phyloP scores from a whole-genome alignment of 1,284 basidiomycete genomes.

The Ganoderma multipileum region DNA sequence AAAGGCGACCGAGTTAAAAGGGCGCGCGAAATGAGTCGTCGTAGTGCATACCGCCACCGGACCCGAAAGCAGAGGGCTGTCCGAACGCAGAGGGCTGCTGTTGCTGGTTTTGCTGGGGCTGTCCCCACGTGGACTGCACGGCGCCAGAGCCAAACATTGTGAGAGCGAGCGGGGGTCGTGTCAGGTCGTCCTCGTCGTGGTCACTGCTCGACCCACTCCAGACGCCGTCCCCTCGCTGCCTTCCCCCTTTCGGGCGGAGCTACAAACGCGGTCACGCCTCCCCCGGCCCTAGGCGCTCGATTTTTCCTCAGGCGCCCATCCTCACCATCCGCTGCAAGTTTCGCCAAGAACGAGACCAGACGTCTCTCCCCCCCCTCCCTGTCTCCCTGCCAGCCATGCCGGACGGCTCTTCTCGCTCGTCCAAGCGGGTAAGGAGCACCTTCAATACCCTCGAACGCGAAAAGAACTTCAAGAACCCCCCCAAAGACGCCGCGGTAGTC shows the following conservation, averaged over 20 bases:
- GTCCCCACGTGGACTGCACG: constrained; percentile 68
- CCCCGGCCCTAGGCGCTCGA: constrained; percentile 22
- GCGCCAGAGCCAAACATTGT: constrained; percentile 63
- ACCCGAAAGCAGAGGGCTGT: constrained; percentile 51
- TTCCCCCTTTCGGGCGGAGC: constrained; percentile 33
- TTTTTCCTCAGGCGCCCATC: constrained; percentile 30
- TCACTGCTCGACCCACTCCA: constrained; percentile 22
- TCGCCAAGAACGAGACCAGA: constrained; percentile 11
- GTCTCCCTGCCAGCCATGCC: constrained; percentile 41
- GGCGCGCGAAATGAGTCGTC: constrained; percentile 40
- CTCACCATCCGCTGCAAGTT: constrained; percentile 9
- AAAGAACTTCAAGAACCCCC: constrained; percentile 82
- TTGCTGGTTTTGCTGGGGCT: constrained; percentile 59
- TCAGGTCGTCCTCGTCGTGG: constrained; percentile 37
- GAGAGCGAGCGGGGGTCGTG: constrained; percentile 27
- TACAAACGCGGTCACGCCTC: constrained; percentile 32
- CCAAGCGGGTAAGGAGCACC: constrained; percentile 45
- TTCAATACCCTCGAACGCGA: constrained; percentile 92
- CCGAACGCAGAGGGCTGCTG: constrained; percentile 54
- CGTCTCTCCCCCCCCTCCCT: background rate
- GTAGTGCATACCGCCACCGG: constrained; percentile 47
- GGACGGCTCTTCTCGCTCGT: constrained; percentile 37
- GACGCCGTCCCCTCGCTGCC: constrained; percentile 23
- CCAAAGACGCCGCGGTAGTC: constrained; percentile 72
- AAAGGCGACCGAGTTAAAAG: constrained; percentile 35